A percentile compares a stretch with the other conserved stretches of the same genome.
phyloP scores from a whole-genome alignment of 441 rosid species.

The Monsonia emarginata region DNA sequence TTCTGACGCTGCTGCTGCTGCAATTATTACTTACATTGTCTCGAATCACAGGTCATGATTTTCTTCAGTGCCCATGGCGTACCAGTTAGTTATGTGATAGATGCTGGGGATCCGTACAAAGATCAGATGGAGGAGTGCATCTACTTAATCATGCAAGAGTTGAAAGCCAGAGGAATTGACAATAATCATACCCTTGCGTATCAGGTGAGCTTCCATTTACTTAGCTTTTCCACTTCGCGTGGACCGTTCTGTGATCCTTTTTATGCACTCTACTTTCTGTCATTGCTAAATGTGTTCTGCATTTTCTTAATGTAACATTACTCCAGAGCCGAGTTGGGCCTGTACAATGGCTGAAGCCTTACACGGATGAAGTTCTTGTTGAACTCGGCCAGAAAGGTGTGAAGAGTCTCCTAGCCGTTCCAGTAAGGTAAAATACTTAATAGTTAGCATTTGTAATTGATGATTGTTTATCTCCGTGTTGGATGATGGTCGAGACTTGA shows the following conservation, averaged over 20 bases:
- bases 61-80: conserved; percentile 98
- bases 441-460: neutral
- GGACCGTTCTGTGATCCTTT: conserved; percentile 1
- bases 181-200: conserved; percentile 71
- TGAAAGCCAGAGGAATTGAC: conserved; percentile 60
- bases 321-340: conserved; percentile 97
- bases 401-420: conserved; percentile 83
- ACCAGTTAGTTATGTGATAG: conserved; percentile 73
- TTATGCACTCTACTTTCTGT: conserved; percentile 9
- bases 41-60: conserved; percentile 52
- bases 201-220: conserved; percentile 46
- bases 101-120: conserved; percentile 91
- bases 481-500: neutral
- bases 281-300: neutral
- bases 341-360: conserved; percentile 89
- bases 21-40: neutral
- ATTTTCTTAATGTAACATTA: neutral
- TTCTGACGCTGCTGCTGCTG: neutral
- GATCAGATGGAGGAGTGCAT: conserved; percentile 96
- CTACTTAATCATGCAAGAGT: conserved; percentile 62
- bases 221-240: neutral
- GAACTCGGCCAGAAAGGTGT: conserved; percentile 91
- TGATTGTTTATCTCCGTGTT: neutral
- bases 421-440: conserved; percentile 55
- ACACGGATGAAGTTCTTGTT: conserved; percentile 87